phyloP scores from a whole-genome alignment of 495 filamentous ascomycete species.

The Penicillium arizonense region DNA sequence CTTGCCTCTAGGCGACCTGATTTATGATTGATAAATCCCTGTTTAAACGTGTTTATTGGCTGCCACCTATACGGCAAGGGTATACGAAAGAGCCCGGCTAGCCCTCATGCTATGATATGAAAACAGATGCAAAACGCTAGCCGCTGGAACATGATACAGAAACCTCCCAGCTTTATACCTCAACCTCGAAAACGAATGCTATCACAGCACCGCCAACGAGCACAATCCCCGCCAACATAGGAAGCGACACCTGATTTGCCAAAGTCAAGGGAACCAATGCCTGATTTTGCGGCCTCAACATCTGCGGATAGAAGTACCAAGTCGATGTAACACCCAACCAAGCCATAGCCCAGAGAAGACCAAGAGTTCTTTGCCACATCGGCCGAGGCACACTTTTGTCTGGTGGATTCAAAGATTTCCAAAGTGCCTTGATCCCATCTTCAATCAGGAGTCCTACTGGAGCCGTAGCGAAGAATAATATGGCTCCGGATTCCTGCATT shows the following conservation, averaged over 20 bases:
- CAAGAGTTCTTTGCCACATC: slow-evolving; percentile 14
- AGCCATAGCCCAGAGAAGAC: slow-evolving; percentile 13
- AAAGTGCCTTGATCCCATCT: slow-evolving; percentile 24
- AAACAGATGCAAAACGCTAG: no score
- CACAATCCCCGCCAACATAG: slow-evolving; percentile 3
- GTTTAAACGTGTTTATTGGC: no score
- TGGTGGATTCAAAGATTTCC: neutral
- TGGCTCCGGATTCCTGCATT: slow-evolving; percentile 18
- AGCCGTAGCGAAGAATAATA: slow-evolving; percentile 32
- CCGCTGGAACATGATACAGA: neutral
- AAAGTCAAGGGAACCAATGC: slow-evolving; percentile 18
- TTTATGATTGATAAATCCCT: no score
- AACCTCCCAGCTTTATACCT: neutral
- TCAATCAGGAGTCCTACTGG: slow-evolving; percentile 28
- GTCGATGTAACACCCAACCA: slow-evolving; percentile 21
- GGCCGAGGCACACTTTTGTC: neutral
- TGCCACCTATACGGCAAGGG: no score
- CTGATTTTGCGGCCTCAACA: slow-evolving; percentile 16
- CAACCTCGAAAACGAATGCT: slow-evolving; percentile 13
- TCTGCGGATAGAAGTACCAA: slow-evolving; percentile 22
- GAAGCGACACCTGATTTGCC: slow-evolving; percentile 4
- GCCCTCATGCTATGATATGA: no score
- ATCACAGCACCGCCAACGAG: slow-evolving; percentile 5
- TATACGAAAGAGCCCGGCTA: no score
- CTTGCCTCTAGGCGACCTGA: no score